Conservation (phyloP, 1,284 basidiomycete species). For the Bondarzewia mesenterica region DNA sequence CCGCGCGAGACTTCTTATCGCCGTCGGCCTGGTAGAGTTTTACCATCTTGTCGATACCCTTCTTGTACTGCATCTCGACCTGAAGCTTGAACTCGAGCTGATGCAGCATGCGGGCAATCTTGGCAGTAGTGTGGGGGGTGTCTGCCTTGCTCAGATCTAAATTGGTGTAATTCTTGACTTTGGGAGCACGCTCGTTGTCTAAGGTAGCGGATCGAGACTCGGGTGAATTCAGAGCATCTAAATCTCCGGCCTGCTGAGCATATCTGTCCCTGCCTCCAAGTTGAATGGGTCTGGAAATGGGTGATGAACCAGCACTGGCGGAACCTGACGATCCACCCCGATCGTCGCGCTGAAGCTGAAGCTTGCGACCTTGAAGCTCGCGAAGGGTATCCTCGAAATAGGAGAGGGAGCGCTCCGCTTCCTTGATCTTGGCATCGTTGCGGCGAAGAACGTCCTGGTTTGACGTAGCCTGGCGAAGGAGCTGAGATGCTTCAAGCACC, state of each 20-base stretch:
- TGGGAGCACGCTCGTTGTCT: conserved; percentile 31
- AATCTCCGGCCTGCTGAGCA: conserved; percentile 30
- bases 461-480: conserved; percentile 73
- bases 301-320: conserved; percentile 24
- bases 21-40: conserved; percentile 91
- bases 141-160: conserved; percentile 96
- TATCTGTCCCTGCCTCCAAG: conserved; percentile 22
- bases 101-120: conserved; percentile 97
- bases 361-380: conserved; percentile 74
- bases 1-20: conserved; percentile 86
- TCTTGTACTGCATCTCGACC: conserved; percentile 97
- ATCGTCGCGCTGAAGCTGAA: conserved; percentile 38
- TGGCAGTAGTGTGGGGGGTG: conserved; percentile 92
- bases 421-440: conserved; percentile 82
- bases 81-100: conserved; percentile 99
- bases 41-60: conserved; percentile 99
- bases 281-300: conserved; percentile 18
- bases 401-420: conserved; percentile 77
- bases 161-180: conserved; percentile 63
- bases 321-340: conserved; percentile 33
- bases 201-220: conserved; percentile 32
- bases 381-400: conserved; percentile 86
- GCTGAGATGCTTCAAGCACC: conserved; percentile 81
- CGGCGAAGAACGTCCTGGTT: conserved; percentile 82
- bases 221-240: conserved; percentile 33